Evolutionary conservation across 1,284 basidiomycete genomes (phyloP).

Genomic region (Pascua guehoae): DNA sequence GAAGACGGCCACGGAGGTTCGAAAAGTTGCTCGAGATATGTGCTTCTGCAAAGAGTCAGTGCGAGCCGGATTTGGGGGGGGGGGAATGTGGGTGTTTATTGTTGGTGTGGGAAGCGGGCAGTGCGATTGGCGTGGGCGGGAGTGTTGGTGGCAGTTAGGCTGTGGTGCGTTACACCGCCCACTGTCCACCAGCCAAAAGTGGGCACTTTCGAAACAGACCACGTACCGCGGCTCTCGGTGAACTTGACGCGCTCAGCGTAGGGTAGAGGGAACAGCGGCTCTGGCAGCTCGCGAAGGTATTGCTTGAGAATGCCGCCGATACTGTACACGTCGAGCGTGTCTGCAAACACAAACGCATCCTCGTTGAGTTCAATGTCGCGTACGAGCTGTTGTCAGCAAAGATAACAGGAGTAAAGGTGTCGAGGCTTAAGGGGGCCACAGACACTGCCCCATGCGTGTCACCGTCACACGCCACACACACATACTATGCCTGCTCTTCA

Average conservation of each 20-base stretch:
- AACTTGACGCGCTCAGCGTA: constrained; percentile 79
- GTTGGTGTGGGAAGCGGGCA: neutral
- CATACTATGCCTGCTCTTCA: neutral
- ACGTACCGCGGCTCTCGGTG: constrained; percentile 66
- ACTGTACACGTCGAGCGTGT: constrained; percentile 78
- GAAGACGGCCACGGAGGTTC: constrained; percentile 72
- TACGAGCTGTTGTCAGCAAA: constrained; percentile 58
- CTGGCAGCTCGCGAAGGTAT: constrained; percentile 78
- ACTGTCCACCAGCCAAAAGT: neutral
- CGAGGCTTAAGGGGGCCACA: neutral
- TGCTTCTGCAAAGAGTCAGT: constrained; percentile 50
- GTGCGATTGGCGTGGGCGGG: too few relatives aligned
- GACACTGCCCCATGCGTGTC: too few relatives aligned
- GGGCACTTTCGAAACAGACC: neutral
- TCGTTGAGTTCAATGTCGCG: constrained; percentile 89
- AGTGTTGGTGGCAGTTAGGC: too few relatives aligned
- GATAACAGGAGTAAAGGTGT: neutral
- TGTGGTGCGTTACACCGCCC: neutral
- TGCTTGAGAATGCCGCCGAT: constrained; percentile 92
- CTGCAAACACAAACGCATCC: constrained; percentile 69
- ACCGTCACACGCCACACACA: too few relatives aligned
- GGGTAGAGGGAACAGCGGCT: constrained; percentile 83
- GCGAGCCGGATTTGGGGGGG: too few relatives aligned
- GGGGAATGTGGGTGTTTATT: too few relatives aligned
- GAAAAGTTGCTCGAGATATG: constrained; percentile 69